Percentiles rank a stretch among this genome's conserved stretches.
phyloP scores from a whole-genome alignment of 192 early-diverging fungal genomes.

The Backusella macrospora region DNA sequence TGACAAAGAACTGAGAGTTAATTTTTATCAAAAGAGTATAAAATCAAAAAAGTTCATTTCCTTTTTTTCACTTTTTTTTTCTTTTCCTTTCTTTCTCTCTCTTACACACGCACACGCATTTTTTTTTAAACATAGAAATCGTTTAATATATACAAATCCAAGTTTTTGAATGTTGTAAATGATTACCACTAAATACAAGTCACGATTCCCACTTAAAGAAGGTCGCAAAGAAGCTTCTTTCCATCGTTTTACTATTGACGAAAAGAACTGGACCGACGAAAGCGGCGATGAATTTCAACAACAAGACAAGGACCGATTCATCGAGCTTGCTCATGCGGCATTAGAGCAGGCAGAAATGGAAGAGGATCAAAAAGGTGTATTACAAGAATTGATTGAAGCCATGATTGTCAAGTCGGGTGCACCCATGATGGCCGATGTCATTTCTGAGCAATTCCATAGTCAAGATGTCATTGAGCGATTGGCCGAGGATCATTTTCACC shows the following conservation, averaged over 20 bases:
- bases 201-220: background rate
- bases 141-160: too few species aligned
- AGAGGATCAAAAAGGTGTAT: conserved; percentile 39
- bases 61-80: conserved; percentile 12
- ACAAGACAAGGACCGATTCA: conserved; percentile 24
- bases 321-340: conserved; percentile 40
- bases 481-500: conserved; percentile 26
- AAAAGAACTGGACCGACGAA: background rate
- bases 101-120: background rate
- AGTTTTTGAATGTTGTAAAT: conserved; percentile 6
- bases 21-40: conserved; percentile 3
- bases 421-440: conserved; percentile 32
- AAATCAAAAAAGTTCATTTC: conserved; percentile 6
- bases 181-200: conserved; percentile 23
- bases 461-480: conserved; percentile 43
- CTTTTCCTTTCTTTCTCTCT: conserved; percentile 5
- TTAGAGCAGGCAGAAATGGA: conserved; percentile 36
- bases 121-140: background rate
- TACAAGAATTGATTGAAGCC: conserved; percentile 38
- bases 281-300: conserved; percentile 4
- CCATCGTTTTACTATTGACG: background rate
- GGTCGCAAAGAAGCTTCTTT: background rate
- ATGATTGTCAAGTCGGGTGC: conserved; percentile 34
- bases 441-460: conserved; percentile 40
- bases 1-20: conserved; percentile 8